Evolutionary conservation across 768 basidiomycete species (phyloP), one percentile per base, ranked within the genome.

Genomic region (Podaxis sp.): DNA sequence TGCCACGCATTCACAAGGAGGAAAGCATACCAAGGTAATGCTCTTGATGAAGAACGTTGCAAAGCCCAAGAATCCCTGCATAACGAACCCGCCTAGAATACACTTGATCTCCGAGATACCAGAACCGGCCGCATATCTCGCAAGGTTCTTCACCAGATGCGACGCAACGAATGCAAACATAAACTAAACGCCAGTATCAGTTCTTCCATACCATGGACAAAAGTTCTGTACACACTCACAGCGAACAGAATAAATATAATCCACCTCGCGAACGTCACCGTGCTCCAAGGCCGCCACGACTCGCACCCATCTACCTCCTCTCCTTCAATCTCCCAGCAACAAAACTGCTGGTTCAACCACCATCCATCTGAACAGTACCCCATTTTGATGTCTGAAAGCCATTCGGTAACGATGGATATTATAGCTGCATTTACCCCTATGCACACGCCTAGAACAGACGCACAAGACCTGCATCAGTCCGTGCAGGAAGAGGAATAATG

Each of bases 51-150:
- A 80, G 65, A 98, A 89, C 1, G 97, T 98, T 70, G 88, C 86
- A 62, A 89, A 86, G 13, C 93, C 90, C 37, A 98, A 81, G 73
- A 90, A 99, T 0, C 95, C 94, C 72, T 97, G 88, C 91, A 99
- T 98, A 66, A 95, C 82, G 75, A 99, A 99, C 3, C 97, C 97
- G 7, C 92, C 93, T 32, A 99, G 78, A 66, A 98, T 98, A 70
- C 94, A 97, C 69, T 98, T 99, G 74, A 99, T 98, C 74, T 99
- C 97, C 21, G 95, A 93, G 51, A 99, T 98, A 54, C 97, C 97
- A 61, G 95, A 98, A 4, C 97, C 95, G 18, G 97, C 97, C 13
- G 97, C 95, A 72, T 96, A 96, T 57, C 88, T 95, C 7, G 96
- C 95, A 67, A 95, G 84, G 7, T 86, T 86, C 56, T 85, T 82